A percentile compares a stretch with the other conserved stretches of the same genome.
These are phyloP conservation scores for Candida suzukii DNA, from an alignment of 805 yeast genomes.

Conservation along the genomic window DNA sequence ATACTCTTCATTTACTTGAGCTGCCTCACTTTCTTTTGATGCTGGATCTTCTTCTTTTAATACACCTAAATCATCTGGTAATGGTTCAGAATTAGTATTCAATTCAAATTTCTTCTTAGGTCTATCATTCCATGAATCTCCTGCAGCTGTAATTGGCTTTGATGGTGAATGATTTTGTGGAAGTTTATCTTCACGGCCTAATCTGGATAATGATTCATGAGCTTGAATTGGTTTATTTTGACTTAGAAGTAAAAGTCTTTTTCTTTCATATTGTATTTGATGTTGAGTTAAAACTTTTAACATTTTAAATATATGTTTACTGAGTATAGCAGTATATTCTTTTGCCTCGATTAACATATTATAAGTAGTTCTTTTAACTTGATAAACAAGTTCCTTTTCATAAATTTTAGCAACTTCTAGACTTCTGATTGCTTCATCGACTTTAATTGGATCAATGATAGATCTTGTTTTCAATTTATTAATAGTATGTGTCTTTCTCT, in stretches of 20 bases:
- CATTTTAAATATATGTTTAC: constrained; percentile 40
- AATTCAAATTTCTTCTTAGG: constrained; percentile 18
- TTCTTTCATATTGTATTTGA: constrained; percentile 81
- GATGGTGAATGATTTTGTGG: constrained; percentile 23
- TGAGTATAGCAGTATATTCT: constrained; percentile 53
- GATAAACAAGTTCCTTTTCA: constrained; percentile 71
- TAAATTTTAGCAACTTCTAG: constrained; percentile 70
- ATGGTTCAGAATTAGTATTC: background rate
- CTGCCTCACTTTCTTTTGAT: constrained; percentile 5
- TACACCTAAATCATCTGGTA: background rate
- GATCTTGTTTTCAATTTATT: constrained; percentile 63
- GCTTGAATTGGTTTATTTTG: constrained; percentile 37
- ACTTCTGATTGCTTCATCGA: constrained; percentile 80
- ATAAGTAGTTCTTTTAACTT: constrained; percentile 74
- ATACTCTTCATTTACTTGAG: constrained; percentile 17
- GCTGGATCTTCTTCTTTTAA: constrained; percentile 6
- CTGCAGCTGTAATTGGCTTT: background rate
- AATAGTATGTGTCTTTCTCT: constrained; percentile 63
- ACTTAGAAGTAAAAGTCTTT: constrained; percentile 64
- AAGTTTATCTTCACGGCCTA: constrained; percentile 61
- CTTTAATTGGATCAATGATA: constrained; percentile 77
- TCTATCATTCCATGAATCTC: constrained; percentile 29
- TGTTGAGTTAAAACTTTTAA: constrained; percentile 58
- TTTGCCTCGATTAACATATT: constrained; percentile 75
- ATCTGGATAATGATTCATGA: constrained; percentile 47